phyloP scores from a whole-genome alignment of 78 protist genomes.

The Goniomonas avonlea region DNA sequence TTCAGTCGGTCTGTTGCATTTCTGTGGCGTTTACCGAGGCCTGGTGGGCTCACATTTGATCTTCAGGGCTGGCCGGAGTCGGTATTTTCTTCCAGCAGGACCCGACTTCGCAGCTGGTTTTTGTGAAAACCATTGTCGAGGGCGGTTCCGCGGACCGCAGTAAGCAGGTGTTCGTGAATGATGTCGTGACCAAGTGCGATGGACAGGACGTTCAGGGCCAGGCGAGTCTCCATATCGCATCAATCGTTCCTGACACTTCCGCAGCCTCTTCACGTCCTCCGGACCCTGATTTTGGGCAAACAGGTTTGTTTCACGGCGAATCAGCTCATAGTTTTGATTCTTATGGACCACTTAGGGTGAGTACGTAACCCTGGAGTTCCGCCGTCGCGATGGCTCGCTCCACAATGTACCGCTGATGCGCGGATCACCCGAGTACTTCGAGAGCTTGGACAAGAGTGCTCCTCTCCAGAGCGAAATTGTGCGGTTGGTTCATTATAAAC shows the following conservation, averaged over 20 bases:
- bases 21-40: no score
- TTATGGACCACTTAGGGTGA: background rate
- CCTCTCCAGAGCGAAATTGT: background rate
- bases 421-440: slow-evolving; percentile 14
- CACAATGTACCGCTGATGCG: slow-evolving; percentile 8
- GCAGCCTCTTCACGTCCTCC: background rate
- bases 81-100: slow-evolving; percentile 23
- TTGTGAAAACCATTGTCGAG: slow-evolving; percentile 11
- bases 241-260: background rate
- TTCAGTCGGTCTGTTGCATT: no score
- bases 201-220: background rate
- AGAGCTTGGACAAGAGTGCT: background rate
- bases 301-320: no score
- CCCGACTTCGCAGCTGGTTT: background rate
- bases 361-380: slow-evolving; percentile 8
- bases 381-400: background rate
- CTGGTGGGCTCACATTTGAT: no score
- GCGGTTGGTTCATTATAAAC: background rate
- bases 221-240: no score
- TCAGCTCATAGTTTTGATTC: background rate
- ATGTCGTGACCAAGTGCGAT: background rate
- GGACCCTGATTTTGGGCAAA: background rate
- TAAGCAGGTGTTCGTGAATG: background rate
- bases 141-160: slow-evolving; percentile 26
- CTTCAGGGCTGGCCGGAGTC: slow-evolving; percentile 7